phyloP scores from a whole-genome alignment of 768 basidiomycete genomes.

The Tylopilus cervinicoccineus region DNA sequence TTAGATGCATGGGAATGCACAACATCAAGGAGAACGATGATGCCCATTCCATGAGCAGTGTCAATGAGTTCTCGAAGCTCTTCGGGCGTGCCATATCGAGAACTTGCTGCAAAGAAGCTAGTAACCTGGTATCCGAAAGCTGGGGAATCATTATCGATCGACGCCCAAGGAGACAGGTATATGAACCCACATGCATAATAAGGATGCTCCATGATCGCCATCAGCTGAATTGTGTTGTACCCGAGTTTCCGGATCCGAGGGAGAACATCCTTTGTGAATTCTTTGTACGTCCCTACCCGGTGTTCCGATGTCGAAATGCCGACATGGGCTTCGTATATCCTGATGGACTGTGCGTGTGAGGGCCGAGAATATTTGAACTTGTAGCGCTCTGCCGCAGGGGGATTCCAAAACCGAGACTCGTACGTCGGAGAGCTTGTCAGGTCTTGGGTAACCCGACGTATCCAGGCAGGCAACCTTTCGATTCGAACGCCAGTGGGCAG shows the following conservation, averaged over 20 bases:
- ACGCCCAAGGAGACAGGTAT: not conserved
- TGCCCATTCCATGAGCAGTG: slow-evolving; percentile 88
- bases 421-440: slow-evolving; percentile 84
- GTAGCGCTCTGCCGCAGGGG: slow-evolving; percentile 67
- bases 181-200: slow-evolving; percentile 86
- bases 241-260: slow-evolving; percentile 88
- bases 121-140: slow-evolving; percentile 99
- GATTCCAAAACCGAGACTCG: slow-evolving; percentile 99
- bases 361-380: slow-evolving; percentile 78
- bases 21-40: slow-evolving; percentile 92
- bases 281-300: slow-evolving; percentile 91
- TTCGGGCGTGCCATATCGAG: slow-evolving; percentile 94
- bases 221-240: slow-evolving; percentile 96
- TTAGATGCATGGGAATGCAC: slow-evolving; percentile 99
- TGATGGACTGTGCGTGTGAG: slow-evolving; percentile 56
- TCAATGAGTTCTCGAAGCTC: slow-evolving; percentile 95
- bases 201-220: slow-evolving; percentile 98
- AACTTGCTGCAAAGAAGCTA: slow-evolving; percentile 94
- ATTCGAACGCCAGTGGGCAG: slow-evolving; percentile 73
- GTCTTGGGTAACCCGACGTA: slow-evolving; percentile 93
- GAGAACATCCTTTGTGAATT: slow-evolving; percentile 82
- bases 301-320: slow-evolving; percentile 90
- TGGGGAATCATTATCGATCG: slow-evolving; percentile 28
- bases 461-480: slow-evolving; percentile 94
- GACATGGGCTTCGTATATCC: slow-evolving; percentile 97